A percentile compares a stretch with the other conserved stretches of the same genome.
phyloP scores from a whole-genome alignment of 202 grass and related monocot species.

The Schoenoplectus triqueter region DNA sequence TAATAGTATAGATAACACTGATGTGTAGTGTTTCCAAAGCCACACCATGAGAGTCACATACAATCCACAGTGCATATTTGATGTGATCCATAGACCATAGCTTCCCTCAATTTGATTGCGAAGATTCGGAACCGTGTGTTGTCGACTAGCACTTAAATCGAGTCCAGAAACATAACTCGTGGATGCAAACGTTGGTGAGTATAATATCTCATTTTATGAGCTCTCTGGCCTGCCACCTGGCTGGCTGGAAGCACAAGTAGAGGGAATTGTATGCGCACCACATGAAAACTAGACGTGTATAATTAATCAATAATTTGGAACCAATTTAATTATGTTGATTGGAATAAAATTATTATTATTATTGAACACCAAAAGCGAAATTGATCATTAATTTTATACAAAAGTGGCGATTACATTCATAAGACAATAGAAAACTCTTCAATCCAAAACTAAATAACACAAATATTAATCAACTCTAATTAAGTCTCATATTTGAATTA shows the following conservation, averaged over 20 bases:
- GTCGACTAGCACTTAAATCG: background rate
- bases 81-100: background rate
- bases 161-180: constrained; percentile 13
- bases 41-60: background rate
- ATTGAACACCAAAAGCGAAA: too few relatives aligned
- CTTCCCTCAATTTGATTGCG: background rate
- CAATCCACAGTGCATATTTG: background rate
- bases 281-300: background rate
- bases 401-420: too few relatives aligned
- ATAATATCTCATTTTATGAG: constrained; percentile 8
- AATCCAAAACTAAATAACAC: too few relatives aligned
- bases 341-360: too few relatives aligned
- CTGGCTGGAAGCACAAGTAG: background rate
- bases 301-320: background rate
- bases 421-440: too few relatives aligned
- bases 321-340: background rate
- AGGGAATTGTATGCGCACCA: background rate
- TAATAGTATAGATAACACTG: too few relatives aligned
- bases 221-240: background rate
- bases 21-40: background rate
- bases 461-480: too few relatives aligned
- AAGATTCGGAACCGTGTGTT: background rate
- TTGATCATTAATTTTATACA: too few relatives aligned
- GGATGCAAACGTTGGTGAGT: background rate
- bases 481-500: too few relatives aligned